A percentile compares a stretch with the other conserved stretches of the same genome.
Evolutionary conservation across 345 rosid genomes (phyloP).

Genomic region (sweet orange (Citrus sinensis)): DNA sequence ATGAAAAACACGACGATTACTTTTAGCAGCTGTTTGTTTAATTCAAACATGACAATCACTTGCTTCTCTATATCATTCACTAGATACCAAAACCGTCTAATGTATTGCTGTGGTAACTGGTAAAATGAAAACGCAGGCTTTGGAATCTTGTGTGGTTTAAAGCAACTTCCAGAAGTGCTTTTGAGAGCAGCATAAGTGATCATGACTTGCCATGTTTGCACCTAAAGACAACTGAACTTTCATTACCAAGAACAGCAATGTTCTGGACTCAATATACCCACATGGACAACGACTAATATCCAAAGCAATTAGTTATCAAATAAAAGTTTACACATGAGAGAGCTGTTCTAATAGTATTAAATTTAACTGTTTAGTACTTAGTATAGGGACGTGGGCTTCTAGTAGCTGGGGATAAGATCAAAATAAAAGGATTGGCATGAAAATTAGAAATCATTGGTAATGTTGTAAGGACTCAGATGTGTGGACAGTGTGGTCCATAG

Average conservation of each 20-base stretch:
- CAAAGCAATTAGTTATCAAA: no score
- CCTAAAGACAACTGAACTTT: background rate
- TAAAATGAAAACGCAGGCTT: background rate
- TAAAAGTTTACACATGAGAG: background rate
- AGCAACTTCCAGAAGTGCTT: background rate
- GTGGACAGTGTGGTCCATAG: background rate
- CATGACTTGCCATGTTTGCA: constrained; percentile 1
- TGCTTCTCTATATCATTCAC: background rate
- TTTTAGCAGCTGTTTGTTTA: background rate
- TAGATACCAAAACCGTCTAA: background rate
- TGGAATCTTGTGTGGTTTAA: background rate
- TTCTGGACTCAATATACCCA: background rate
- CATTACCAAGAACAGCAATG: background rate
- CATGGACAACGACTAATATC: background rate
- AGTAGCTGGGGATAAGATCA: background rate
- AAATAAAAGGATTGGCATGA: background rate
- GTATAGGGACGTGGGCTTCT: no score
- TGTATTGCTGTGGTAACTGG: background rate
- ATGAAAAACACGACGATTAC: constrained; percentile 15
- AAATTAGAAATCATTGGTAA: background rate
- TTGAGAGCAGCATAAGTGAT: background rate
- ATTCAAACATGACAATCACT: background rate
- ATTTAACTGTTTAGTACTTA: background rate
- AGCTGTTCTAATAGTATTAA: background rate
- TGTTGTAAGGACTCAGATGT: background rate